Evolutionary conservation across 2,329 filamentous ascomycete genomes (phyloP), one percentile per base, ranked within the genome.

Genomic region (Colletotrichum destructivum): DNA sequence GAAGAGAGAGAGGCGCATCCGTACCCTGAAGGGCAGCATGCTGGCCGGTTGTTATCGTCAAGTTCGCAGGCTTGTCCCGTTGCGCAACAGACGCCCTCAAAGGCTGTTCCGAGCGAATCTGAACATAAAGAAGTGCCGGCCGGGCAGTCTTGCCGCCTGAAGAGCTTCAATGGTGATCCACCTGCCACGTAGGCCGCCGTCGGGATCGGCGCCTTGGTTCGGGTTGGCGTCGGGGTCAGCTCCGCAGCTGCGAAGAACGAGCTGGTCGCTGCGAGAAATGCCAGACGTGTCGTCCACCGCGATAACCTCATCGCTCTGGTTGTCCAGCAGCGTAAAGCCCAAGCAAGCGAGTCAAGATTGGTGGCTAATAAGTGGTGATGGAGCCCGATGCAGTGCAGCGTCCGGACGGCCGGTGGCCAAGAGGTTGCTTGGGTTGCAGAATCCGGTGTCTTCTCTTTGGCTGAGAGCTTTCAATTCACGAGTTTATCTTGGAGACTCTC

Each of bases 1-100:
- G 31, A 35, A 38, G 35, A 11, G 35, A 38, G 35, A 38, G 35
- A 38, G 35, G 15, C 40, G 35, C 54, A 63, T 52, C 84, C 81
- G 54, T 77, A 89, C 87, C 84, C 83, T 21, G 81, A 79, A 12
- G 87, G 88, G 77, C 88, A 90, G 77, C 88, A 90, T 2, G 88
- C 88, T 9, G 88, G 85, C 62, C 82, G 80, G 72, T 84, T 83
- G 56, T 82, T 82, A 21, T 80, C 81, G 74, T 89, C 88, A 5
- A 88, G 78, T 4, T 84, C 81, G 76, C 88, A 90, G 23, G 79
- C 76, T 73, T 89, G 87, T 40, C 85, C 86, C 71, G 81, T 83
- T 57, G 84, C 80, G 76, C 88, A 90, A 77, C 88, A 90, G 31
- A 88, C 80, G 69, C 83, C 83, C 52, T 75, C 79, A 75, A 89